Evolutionary conservation across 768 basidiomycete species (phyloP).

Genomic region (Termitomyces sp.): DNA sequence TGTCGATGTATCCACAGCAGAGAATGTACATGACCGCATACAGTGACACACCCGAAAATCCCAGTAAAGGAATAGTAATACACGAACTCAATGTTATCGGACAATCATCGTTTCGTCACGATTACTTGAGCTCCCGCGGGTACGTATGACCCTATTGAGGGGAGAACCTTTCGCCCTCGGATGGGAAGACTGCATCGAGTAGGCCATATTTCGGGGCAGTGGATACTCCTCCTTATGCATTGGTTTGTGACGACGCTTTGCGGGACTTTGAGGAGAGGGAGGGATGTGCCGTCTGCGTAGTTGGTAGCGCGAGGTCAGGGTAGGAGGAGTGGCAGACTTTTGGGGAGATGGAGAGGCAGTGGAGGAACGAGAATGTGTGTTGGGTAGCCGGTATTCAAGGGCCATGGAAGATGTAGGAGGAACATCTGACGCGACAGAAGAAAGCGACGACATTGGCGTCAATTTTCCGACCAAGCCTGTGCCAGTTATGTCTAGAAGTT

Average conservation of each 20-base stretch:
- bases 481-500: conserved; percentile 3
- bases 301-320: conserved; percentile 23
- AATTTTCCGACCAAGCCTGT: conserved; percentile 10
- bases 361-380: conserved; percentile 5
- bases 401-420: conserved; percentile 3
- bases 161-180: conserved; percentile 15
- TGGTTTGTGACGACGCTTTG: conserved; percentile 13
- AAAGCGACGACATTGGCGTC: conserved; percentile 15
- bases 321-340: conserved; percentile 7
- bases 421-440: conserved; percentile 14
- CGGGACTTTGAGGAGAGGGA: conserved; percentile 14
- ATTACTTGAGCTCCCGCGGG: conserved; percentile 4
- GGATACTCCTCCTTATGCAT: conserved; percentile 6
- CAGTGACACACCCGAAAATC: conserved; percentile 7
- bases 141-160: conserved; percentile 15
- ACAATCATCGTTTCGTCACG: conserved; percentile 7
- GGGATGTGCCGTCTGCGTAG: conserved; percentile 27
- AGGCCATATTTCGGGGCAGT: conserved; percentile 3
- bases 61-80: neutral
- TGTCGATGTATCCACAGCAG: conserved; percentile 3
- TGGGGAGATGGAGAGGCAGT: conserved; percentile 11
- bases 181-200: conserved; percentile 14
- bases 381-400: neutral
- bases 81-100: neutral
- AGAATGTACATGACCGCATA: conserved; percentile 1